Base-by-base conservation (phyloP, 2,329 filamentous ascomycete genomes). In the Penicillium sp. region DNA sequence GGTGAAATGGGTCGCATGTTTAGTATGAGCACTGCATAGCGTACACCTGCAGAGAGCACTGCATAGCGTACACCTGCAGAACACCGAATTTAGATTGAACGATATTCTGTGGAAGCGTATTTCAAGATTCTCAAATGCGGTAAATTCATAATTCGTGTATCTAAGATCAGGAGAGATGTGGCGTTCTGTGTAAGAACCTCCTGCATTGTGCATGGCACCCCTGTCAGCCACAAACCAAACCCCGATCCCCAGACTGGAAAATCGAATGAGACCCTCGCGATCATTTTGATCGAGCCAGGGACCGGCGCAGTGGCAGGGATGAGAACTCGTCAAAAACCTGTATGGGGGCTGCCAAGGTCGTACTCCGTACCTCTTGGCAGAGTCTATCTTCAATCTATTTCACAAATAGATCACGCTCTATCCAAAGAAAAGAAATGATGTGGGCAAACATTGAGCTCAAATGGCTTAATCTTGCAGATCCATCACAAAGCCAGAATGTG, bases 151-250 rank as follows among this genome's bases (percentile, higher is more conserved):
- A 18, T 7, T 8, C 27, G 9, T 7, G 9, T 29, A 52, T 18
- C 41, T 45, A 32, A 16, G 55, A 52, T 56, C 48, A 51, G 48
- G 50, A 53, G 48, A 56, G 56, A 32, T 29, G 44, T 41, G 48
- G 48, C 41, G 27, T 7, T 56, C 5, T 51, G 42, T 47, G 55
- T 29, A 13, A 40, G 27, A 43, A 32, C 31, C 55, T 59, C 53
- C 57, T 60, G 53, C 49, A 14, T 52, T 36, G 48, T 34, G 50
- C 50, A 53, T 49, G 13, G 42, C 6, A 51, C 39, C 41, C 27
- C 18, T 53, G 27, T 53, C 32, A 50, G 36, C 43, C 45, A 50
- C 41, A 44, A 45, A 27, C 21, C 8, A n/a, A 11, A 32, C 21
- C 47, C 13, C 18, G 13, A n/a, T 42, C 13, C 27, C 36, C n/a